Percentiles rank a stretch among this genome's conserved stretches.
Conservation (phyloP, 2,329 filamentous ascomycete species). For the Pseudogymnoascus sp. region DNA sequence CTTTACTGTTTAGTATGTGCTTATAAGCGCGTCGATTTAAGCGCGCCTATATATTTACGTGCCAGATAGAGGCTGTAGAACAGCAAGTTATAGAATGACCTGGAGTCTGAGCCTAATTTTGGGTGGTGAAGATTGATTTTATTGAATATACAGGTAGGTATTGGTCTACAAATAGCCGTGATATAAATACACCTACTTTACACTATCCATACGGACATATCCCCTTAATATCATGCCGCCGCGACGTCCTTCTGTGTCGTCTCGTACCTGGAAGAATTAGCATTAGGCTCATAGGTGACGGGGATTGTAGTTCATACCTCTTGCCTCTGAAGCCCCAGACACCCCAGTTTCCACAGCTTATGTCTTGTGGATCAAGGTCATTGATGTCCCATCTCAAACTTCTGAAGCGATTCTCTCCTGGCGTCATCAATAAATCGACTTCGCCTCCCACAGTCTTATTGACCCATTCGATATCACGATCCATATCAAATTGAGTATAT, state of each 20-base stretch:
- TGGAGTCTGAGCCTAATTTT: neutral
- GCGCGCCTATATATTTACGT: neutral
- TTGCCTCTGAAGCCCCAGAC: constrained; percentile 97
- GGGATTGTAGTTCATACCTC: constrained; percentile 52
- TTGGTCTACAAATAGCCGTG: constrained; percentile 6
- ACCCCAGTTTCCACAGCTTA: constrained; percentile 95
- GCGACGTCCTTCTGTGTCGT: constrained; percentile 25
- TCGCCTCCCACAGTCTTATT: constrained; percentile 78
- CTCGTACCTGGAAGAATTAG: constrained; percentile 25
- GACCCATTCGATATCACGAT: constrained; percentile 87
- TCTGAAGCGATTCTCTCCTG: constrained; percentile 88
- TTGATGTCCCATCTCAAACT: constrained; percentile 96
- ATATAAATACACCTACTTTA: constrained; percentile 7
- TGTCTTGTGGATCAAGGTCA: constrained; percentile 86
- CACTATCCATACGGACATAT: neutral
- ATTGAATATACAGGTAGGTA: constrained; percentile 8
- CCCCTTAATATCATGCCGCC: neutral
- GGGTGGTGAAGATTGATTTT: constrained; percentile 4
- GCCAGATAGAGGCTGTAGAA: neutral
- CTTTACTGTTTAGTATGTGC: neutral
- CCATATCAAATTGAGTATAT: constrained; percentile 93
- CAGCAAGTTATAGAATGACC: neutral
- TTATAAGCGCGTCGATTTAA: neutral
- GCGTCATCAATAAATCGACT: constrained; percentile 85
- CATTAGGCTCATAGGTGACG: constrained; percentile 13